Evolutionary conservation across 176 grass and related monocot genomes (phyloP).

Genomic region (sorghum (Sorghum bicolor)): DNA sequence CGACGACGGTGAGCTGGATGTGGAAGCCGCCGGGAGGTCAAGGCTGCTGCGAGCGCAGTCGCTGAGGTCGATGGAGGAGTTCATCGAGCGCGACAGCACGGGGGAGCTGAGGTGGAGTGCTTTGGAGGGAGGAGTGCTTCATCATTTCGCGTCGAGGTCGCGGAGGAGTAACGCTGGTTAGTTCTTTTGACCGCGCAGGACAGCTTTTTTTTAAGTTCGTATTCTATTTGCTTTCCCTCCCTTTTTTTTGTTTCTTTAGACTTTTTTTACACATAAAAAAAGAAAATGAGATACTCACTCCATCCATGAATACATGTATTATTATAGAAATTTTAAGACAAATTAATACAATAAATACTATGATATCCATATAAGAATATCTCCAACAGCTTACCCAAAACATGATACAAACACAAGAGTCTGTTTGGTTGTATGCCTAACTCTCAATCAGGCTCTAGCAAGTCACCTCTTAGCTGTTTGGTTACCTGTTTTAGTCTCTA

Average conservation of each 20-base stretch:
- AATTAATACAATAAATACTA: no score
- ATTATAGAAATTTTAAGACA: no score
- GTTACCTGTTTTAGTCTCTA: no score
- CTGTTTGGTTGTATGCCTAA: no score
- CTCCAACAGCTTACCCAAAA: no score
- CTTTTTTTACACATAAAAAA: no score
- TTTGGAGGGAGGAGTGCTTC: neutral
- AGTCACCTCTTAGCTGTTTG: no score
- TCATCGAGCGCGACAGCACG: neutral
- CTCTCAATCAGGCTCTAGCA: no score
- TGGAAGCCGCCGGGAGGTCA: conserved; percentile 7
- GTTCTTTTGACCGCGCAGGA: neutral
- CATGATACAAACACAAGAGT: no score
- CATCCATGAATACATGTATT: no score
- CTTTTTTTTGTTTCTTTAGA: neutral
- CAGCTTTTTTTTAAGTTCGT: neutral
- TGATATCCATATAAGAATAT: no score
- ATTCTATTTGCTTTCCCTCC: neutral
- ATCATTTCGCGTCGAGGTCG: neutral
- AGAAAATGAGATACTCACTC: no score
- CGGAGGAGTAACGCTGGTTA: neutral
- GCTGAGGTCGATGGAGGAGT: neutral
- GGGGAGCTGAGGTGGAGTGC: conserved; percentile 16
- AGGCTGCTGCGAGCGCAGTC: conserved; percentile 6
- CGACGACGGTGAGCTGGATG: neutral